Conservation (phyloP, 192 early-diverging fungal species). For the Coemansia nantahalensis region DNA sequence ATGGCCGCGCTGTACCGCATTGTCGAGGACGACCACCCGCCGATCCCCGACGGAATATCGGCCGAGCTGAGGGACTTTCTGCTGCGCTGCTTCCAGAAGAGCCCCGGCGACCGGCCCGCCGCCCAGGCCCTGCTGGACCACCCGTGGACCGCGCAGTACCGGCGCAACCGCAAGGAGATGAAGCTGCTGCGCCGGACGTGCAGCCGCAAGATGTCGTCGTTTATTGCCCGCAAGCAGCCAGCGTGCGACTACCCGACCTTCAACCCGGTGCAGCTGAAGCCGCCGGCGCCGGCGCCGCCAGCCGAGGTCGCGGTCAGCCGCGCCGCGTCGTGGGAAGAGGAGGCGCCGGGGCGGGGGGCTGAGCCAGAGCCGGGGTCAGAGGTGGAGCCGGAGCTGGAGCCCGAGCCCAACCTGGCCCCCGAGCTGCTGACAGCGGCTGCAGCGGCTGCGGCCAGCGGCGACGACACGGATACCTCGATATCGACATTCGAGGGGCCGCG, state of each 20-base stretch:
- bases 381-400: no score
- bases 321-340: slow-evolving; percentile 3
- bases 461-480: slow-evolving; percentile 47
- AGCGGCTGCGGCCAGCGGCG: slow-evolving; percentile 14
- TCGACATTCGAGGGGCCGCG: slow-evolving; percentile 52
- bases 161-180: slow-evolving; percentile 52
- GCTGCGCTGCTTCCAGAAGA: slow-evolving; percentile 80
- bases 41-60: slow-evolving; percentile 77
- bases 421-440: not conserved
- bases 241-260: slow-evolving; percentile 33
- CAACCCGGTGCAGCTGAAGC: slow-evolving; percentile 29
- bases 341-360: no score
- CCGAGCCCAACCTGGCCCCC: no score
- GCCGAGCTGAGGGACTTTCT: slow-evolving; percentile 80
- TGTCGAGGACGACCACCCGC: slow-evolving; percentile 87
- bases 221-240: slow-evolving; percentile 32
- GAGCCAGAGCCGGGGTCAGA: no score
- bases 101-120: slow-evolving; percentile 66
- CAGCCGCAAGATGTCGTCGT: slow-evolving; percentile 52
- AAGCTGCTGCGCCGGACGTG: slow-evolving; percentile 52
- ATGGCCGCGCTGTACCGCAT: slow-evolving; percentile 94
- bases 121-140: slow-evolving; percentile 73
- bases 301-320: not conserved
- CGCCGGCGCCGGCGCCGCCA: not conserved
- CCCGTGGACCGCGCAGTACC: slow-evolving; percentile 64